Conservation (phyloP, 352 stramenopile genomes). For the Thraustochytrium sp. region DNA sequence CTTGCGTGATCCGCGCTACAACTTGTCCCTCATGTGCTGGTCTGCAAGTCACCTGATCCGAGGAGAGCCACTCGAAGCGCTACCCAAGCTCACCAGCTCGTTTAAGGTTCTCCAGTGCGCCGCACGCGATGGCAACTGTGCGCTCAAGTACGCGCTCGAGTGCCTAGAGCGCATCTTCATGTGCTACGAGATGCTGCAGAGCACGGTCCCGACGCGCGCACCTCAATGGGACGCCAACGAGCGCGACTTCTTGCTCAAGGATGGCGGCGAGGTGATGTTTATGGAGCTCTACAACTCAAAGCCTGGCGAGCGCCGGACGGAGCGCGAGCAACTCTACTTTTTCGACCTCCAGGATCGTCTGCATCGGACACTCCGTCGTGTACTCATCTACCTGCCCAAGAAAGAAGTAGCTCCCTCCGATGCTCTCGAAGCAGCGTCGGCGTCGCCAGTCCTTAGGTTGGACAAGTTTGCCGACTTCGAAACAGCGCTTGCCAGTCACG, state of each 20-base stretch:
- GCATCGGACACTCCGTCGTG: background rate
- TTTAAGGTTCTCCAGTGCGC: background rate
- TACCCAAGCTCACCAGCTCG: background rate
- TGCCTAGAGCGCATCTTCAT: background rate
- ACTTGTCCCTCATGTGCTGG: background rate
- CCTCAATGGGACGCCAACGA: too few species aligned
- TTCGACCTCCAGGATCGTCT: too few species aligned
- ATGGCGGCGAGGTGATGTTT: background rate
- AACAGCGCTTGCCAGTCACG: too few species aligned
- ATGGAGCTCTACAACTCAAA: background rate
- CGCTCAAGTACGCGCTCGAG: background rate
- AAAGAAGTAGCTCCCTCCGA: too few species aligned
- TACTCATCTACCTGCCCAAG: too few species aligned
- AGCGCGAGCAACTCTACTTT: too few species aligned
- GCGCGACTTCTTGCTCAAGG: background rate
- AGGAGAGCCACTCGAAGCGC: background rate
- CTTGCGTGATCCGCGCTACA: background rate
- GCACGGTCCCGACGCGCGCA: background rate
- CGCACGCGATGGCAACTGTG: too few species aligned
- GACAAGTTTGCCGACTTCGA: too few species aligned
- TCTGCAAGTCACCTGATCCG: background rate
- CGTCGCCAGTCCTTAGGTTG: too few species aligned
- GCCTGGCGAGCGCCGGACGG: background rate
- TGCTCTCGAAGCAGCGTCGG: too few species aligned
- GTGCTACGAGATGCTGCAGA: background rate